Conservation (phyloP, 2,329 filamentous ascomycete genomes). For the Colletotrichum neosansevieriae region DNA sequence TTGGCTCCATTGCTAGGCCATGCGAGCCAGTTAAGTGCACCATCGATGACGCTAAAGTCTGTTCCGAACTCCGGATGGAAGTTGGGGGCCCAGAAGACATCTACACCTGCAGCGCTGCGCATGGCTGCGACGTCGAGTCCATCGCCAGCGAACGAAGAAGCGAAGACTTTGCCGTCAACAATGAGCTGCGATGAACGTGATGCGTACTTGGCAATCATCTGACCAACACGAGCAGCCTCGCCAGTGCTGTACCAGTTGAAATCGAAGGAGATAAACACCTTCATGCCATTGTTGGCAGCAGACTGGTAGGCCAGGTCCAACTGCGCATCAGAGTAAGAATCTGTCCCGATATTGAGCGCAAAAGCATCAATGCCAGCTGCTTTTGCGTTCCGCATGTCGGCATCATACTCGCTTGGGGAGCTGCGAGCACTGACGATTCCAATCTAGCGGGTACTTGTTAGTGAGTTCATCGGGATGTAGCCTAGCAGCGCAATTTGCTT, state of each 20-base stretch:
- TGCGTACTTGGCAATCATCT: slow-evolving; percentile 60
- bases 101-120: slow-evolving; percentile 54
- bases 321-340: slow-evolving; percentile 59
- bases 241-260: slow-evolving; percentile 60
- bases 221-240: slow-evolving; percentile 55
- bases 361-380: slow-evolving; percentile 58
- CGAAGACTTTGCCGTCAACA: slow-evolving; percentile 63
- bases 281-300: slow-evolving; percentile 60
- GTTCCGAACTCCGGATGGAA: slow-evolving; percentile 56
- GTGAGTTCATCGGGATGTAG: background rate
- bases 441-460: slow-evolving; percentile 47
- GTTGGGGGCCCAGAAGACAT: slow-evolving; percentile 63
- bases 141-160: slow-evolving; percentile 65
- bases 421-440: slow-evolving; percentile 58
- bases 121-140: slow-evolving; percentile 58
- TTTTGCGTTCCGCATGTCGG: slow-evolving; percentile 60
- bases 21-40: slow-evolving; percentile 59
- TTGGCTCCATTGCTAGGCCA: slow-evolving; percentile 61
- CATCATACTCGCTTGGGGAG: slow-evolving; percentile 57
- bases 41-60: slow-evolving; percentile 55
- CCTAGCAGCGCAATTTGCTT: slow-evolving; percentile 3
- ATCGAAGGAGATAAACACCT: slow-evolving; percentile 69
- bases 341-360: slow-evolving; percentile 62
- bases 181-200: slow-evolving; percentile 59
- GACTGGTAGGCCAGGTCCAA: slow-evolving; percentile 62